These are phyloP conservation scores for Mallotus repandus DNA, from an alignment of 441 rosid genomes.

Conservation along the genomic window DNA sequence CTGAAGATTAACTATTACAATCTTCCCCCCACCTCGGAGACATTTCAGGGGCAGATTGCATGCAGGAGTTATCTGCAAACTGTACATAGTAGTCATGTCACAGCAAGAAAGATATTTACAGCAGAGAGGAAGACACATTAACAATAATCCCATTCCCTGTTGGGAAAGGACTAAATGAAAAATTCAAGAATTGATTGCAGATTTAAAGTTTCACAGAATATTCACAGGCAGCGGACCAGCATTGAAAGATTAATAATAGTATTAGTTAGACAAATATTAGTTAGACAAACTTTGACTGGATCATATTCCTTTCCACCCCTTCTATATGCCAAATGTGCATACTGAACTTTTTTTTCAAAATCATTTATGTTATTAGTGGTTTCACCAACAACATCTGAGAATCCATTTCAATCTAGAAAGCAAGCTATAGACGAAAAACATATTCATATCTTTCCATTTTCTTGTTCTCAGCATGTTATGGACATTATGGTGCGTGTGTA, in stretches of 20 bases:
- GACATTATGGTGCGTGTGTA: neutral
- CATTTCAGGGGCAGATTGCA: constrained; percentile 95
- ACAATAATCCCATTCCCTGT: neutral
- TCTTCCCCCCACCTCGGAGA: constrained; percentile 86
- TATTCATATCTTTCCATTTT: neutral
- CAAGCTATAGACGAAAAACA: neutral
- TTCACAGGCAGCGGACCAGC: neutral
- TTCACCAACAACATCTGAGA: neutral
- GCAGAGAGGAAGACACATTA: neutral
- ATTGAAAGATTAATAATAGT: neutral
- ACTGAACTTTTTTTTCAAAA: neutral
- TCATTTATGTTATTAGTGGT: neutral
- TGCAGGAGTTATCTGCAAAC: constrained; percentile 99
- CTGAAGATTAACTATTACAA: constrained; percentile 94
- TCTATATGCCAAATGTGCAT: neutral
- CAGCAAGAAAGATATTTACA: constrained; percentile 10
- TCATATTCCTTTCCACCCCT: neutral
- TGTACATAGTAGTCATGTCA: constrained; percentile 39
- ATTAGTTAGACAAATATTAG: neutral
- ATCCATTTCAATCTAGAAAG: constrained; percentile 5
- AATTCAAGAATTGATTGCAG: constrained; percentile 1
- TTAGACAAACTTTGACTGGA: neutral
- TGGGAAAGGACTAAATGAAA: neutral
- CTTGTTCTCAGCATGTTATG: no score
- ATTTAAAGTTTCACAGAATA: constrained; percentile 1